These are phyloP conservation scores for Saccharomycopsis fibuligera DNA, from an alignment of 805 yeast genomes.

Conservation along the genomic window DNA sequence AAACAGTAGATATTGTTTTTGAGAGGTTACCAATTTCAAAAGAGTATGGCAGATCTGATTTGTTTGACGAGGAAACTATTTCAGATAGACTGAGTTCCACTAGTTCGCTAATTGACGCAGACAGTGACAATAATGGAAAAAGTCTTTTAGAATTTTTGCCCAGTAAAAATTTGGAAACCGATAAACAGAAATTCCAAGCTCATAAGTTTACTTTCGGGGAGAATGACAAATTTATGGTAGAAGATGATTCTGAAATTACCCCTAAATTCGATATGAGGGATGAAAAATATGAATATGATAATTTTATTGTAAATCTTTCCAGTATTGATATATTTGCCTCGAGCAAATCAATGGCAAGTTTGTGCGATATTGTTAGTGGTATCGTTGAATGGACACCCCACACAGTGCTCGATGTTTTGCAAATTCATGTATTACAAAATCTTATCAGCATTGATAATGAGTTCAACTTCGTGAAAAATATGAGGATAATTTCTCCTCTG, in stretches of 20 bases:
- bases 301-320: conserved; percentile 49
- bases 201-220: conserved; percentile 12
- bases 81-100: conserved; percentile 17
- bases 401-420: conserved; percentile 57
- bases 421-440: conserved; percentile 46
- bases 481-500: conserved; percentile 44
- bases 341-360: conserved; percentile 36
- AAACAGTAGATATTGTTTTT: conserved; percentile 39
- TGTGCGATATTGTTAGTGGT: conserved; percentile 33
- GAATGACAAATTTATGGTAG: background rate
- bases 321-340: conserved; percentile 41
- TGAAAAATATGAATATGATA: conserved; percentile 45
- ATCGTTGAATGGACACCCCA: conserved; percentile 36
- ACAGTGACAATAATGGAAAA: background rate
- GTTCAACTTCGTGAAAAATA: conserved; percentile 33
- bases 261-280: conserved; percentile 25
- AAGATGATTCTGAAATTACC: conserved; percentile 2
- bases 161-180: conserved; percentile 4
- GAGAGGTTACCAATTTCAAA: conserved; percentile 29
- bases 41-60: conserved; percentile 6
- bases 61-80: conserved; percentile 11
- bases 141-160: conserved; percentile 19
- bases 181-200: background rate
- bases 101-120: conserved; percentile 1
- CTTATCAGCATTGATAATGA: conserved; percentile 33